phyloP scores from a whole-genome alignment of 306 rosid genomes.

The Datisca glomerata region DNA sequence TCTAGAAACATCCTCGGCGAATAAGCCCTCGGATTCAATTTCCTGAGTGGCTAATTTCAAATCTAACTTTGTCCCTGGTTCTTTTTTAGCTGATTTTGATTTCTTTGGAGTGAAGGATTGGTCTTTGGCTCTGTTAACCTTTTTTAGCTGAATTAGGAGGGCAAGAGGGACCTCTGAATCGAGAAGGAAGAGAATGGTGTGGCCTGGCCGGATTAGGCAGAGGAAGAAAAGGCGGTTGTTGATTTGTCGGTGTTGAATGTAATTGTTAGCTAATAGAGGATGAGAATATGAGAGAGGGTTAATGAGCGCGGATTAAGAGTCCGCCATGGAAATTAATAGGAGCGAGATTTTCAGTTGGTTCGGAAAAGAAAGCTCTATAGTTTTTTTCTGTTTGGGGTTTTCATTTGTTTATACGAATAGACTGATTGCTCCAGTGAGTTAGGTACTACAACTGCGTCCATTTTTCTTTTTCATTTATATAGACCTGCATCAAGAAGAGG shows the following conservation, averaged over 20 bases:
- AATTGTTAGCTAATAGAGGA: too few species aligned
- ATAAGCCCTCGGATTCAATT: constrained; percentile 14
- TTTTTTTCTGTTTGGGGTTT: constrained; percentile 20
- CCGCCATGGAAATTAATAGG: constrained; percentile 28
- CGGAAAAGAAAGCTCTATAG: not conserved
- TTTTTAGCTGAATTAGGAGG: constrained; percentile 16
- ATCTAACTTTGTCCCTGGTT: constrained; percentile 14
- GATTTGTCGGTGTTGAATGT: constrained; percentile 7
- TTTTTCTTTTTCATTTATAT: not conserved
- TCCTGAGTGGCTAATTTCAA: constrained; percentile 14
- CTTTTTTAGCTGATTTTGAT: constrained; percentile 36
- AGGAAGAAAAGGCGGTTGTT: constrained; percentile 73
- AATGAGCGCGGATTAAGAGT: constrained; percentile 29
- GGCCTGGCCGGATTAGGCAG: constrained; percentile 53
- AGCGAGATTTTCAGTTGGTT: constrained; percentile 21
- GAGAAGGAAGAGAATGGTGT: constrained; percentile 23
- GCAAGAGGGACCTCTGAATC: constrained; percentile 16
- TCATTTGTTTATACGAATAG: constrained; percentile 20
- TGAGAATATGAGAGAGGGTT: constrained; percentile 6
- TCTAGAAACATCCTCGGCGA: constrained; percentile 22
- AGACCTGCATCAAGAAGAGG: not conserved
- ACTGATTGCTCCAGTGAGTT: constrained; percentile 19
- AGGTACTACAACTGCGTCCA: constrained; percentile 34
- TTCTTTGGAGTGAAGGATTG: constrained; percentile 51
- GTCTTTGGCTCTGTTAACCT: constrained; percentile 21